Base-by-base conservation (phyloP, 768 basidiomycete species). In the Amyloporia xantha region DNA sequence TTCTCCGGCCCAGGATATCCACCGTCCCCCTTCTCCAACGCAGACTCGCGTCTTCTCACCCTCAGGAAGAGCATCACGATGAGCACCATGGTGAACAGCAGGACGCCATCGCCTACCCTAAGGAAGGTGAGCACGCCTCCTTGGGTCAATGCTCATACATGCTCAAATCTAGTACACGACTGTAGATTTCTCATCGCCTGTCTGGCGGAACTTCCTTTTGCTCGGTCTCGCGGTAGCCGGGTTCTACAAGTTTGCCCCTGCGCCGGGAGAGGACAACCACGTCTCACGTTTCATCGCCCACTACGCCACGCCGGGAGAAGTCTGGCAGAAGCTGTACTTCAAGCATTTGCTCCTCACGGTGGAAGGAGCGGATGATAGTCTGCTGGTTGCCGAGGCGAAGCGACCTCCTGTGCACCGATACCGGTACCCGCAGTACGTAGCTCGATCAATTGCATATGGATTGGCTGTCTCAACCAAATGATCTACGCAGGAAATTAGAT, bases 361-460 rank as follows among this genome's bases (percentile, higher is more conserved):
- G 51, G 63, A 76, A 52, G 58, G 63, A 48, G 69, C 77, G 52
- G 66, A 75, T 47, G 68, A 72, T 9, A 66, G 60, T 39, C 54
- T 73, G 45, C 56, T 80, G 9, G 59, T 79, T 30, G 56, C 72
- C 58, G 54, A 71, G 67, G 57, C 71, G 62, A 65, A 72, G 64
- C 59, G 74, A 68, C 57, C 72, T 43, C 53, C 52, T 13, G 72
- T 84, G 33, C 78, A 81, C 62, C 75, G 84, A 35, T 82, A 77
- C 61, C 74, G 83, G 55, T 85, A 81, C 62, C 82, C 86, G 46
- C 82, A 86, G 88, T 91, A 56, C 65, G 86, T 76, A 33, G 23
- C 23, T 5, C n/a, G 39, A 50, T 52, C 19, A 43, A 24, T 21
- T 27, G 21, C 12, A 24, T 37, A 4, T 17, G 3, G 19, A 2